Conservation (phyloP, 2,329 filamentous ascomycete species). For the Colletotrichum sojae region DNA sequence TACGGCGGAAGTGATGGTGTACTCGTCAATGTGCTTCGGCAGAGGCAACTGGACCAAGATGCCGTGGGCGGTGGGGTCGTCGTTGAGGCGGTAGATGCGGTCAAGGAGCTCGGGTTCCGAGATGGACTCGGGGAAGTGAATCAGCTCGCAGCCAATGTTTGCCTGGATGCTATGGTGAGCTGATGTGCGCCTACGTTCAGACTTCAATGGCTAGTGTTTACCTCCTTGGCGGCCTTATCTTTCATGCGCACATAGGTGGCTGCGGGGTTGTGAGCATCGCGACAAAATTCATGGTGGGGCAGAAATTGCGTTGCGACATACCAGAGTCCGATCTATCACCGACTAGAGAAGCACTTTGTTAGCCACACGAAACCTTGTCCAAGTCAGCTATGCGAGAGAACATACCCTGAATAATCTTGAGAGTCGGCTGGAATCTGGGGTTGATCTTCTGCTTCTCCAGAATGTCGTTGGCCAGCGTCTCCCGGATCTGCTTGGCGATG, state of each 20-base stretch:
- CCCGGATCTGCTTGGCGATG: constrained; percentile 92
- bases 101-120: constrained; percentile 89
- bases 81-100: constrained; percentile 85
- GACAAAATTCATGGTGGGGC: constrained; percentile 41
- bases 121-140: constrained; percentile 86
- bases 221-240: constrained; percentile 94
- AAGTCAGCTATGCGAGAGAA: constrained; percentile 22
- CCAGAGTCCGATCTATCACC: constrained; percentile 94
- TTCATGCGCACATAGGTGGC: constrained; percentile 99
- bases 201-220: constrained; percentile 52
- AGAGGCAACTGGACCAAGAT: constrained; percentile 95
- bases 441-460: constrained; percentile 84
- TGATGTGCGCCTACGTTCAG: background rate
- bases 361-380: constrained; percentile 15
- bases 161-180: constrained; percentile 68
- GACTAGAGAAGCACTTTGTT: constrained; percentile 66
- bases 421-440: constrained; percentile 87
- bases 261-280: constrained; percentile 58
- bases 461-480: constrained; percentile 85
- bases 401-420: constrained; percentile 96
- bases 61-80: constrained; percentile 88
- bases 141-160: constrained; percentile 88
- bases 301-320: constrained; percentile 60
- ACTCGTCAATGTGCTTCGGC: constrained; percentile 91
- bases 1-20: constrained; percentile 90